Evolutionary conservation across 768 basidiomycete species (phyloP), one percentile per base, ranked within the genome.

Genomic region (Sarcomyxa edulis): DNA sequence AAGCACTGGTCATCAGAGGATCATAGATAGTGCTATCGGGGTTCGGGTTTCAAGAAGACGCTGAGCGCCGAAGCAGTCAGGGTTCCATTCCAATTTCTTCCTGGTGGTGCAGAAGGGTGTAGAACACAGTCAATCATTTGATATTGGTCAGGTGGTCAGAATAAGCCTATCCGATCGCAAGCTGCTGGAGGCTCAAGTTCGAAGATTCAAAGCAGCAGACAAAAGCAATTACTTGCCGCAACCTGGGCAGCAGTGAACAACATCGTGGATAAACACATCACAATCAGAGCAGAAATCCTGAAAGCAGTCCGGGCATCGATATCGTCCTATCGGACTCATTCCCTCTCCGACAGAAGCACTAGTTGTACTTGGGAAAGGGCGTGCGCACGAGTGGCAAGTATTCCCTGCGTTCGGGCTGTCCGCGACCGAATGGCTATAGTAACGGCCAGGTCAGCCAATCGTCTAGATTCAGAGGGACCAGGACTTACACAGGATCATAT

Each of bases 211-310:
- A n/a, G n/a, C n/a, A n/a, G n/a, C n/a, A n/a, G n/a, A n/a, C n/a
- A n/a, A n/a, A n/a, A n/a, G n/a, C n/a, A n/a, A n/a, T 42, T 61
- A 70, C 48, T 66, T 70, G 2, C 82, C 83, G 47, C 86, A 90
- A 7, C 85, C 87, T 0, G 95, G 93, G 66, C 95, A 99, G 43
- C 88, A 91, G 54, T 97, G 95, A 14, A 97, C 69, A 15, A 92
- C 91, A 45, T 95, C 90, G 50, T 98, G 96, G 4, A 97, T 81
- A 53, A 97, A 96, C 14, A 95, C 76, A 62, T 99, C 96, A 55
- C 96, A 99, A 34, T 98, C 94, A 18, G 81, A 74, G 56, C 96
- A 98, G 54, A 97, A 99, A 55, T 96, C 84, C 35, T 85, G 65
- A 2, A 59, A 51, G 63, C 96, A 98, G 16, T 87, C 84, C 2